Percentiles rank a stretch among this genome's conserved stretches.
Evolutionary conservation across 2,329 filamentous ascomycete species (phyloP).

Genomic region (Aspergillus fructus): DNA sequence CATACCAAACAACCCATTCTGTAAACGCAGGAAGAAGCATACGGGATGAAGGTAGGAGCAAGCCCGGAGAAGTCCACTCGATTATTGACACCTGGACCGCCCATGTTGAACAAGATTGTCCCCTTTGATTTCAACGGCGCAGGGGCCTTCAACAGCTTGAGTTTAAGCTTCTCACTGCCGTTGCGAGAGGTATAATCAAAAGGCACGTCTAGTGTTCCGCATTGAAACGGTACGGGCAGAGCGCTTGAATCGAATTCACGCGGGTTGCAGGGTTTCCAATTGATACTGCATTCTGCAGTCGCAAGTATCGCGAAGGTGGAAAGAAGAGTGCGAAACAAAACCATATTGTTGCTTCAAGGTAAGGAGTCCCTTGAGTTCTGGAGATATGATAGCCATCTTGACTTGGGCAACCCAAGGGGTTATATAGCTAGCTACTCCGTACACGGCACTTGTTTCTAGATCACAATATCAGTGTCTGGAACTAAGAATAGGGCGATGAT

Average conservation of each 20-base stretch:
- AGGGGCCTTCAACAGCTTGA: constrained; percentile 9
- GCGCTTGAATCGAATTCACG: not conserved
- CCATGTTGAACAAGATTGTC: constrained; percentile 11
- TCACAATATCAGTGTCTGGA: not conserved
- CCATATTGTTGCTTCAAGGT: constrained; percentile 32
- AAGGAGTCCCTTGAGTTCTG: not conserved
- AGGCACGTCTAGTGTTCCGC: constrained; percentile 13
- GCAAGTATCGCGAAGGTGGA: not conserved
- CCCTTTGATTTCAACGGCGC: constrained; percentile 9
- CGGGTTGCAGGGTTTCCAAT: constrained; percentile 1
- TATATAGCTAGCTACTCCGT: not conserved
- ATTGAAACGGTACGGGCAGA: not conserved
- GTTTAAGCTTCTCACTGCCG: constrained; percentile 6
- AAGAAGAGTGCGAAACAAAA: constrained; percentile 1
- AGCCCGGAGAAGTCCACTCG: not conserved
- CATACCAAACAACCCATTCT: not conserved
- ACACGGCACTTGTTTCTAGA: not conserved
- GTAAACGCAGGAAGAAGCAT: not conserved
- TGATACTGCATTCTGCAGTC: not conserved
- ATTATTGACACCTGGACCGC: constrained; percentile 4
- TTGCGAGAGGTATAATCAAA: constrained; percentile 10
- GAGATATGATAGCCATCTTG: not conserved
- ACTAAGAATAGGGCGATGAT: not conserved
- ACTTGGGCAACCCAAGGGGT: not conserved
- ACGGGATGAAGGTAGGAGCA: constrained; percentile 1